A percentile compares a stretch with the other conserved stretches of the same genome.
Conservation (phyloP, 306 rosid genomes). For the Casuarina cunninghamiana region DNA sequence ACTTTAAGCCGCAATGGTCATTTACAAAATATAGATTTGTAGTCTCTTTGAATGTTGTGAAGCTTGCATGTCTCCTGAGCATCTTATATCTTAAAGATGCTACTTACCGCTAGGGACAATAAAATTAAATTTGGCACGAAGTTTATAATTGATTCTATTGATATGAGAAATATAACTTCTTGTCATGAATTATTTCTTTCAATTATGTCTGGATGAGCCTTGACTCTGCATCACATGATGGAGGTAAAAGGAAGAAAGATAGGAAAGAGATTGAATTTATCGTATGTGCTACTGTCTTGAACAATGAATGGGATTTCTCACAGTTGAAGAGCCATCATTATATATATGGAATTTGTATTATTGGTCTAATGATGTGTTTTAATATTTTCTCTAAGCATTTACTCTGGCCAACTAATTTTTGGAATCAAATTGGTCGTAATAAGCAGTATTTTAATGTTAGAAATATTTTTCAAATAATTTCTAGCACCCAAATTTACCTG, state of each 20-base stretch:
- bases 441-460: background rate
- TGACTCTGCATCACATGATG: conserved; percentile 14
- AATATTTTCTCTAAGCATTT: background rate
- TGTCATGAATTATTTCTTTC: conserved; percentile 5
- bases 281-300: background rate
- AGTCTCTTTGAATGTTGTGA: conserved; percentile 12
- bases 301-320: background rate
- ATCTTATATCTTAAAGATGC: background rate
- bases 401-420: background rate
- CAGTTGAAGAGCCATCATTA: background rate
- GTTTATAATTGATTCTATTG: conserved; percentile 11
- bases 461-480: background rate
- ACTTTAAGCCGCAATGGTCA: conserved; percentile 9
- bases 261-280: background rate
- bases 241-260: conserved; percentile 4
- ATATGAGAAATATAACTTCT: conserved; percentile 18
- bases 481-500: background rate
- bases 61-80: background rate
- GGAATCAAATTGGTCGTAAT: background rate
- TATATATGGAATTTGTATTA: background rate
- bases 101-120: background rate
- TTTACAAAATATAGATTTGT: background rate
- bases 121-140: background rate
- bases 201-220: conserved; percentile 15
- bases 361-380: background rate